phyloP scores from a whole-genome alignment of 1,139 yeast genomes.

The Zygotorulaspora mrakii region DNA sequence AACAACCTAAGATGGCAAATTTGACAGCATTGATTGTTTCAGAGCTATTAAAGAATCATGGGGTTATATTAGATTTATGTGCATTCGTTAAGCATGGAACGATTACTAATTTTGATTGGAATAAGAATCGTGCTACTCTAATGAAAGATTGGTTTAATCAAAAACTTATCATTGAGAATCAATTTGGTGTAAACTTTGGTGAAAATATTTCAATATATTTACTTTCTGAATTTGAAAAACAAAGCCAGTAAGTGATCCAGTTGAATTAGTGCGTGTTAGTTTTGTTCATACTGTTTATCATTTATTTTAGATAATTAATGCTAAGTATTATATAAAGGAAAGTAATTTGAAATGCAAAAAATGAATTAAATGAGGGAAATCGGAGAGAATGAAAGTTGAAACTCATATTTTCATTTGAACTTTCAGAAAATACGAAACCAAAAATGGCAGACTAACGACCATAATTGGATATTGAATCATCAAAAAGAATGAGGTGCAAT shows the following conservation, averaged over 20 bases:
- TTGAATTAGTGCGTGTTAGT: constrained; percentile 1
- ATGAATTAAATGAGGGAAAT: too few species aligned
- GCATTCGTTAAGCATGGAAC: constrained; percentile 66
- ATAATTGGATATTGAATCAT: constrained; percentile 59
- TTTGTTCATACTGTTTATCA: too few species aligned
- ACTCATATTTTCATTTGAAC: constrained; percentile 37
- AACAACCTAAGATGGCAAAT: constrained; percentile 49
- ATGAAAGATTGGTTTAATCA: constrained; percentile 52
- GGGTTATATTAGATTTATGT: constrained; percentile 78
- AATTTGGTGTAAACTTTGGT: constrained; percentile 58
- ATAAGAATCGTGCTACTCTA: constrained; percentile 67
- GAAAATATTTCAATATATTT: constrained; percentile 54
- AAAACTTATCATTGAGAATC: constrained; percentile 40
- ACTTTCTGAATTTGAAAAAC: constrained; percentile 33
- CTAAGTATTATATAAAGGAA: not conserved
- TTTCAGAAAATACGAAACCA: constrained; percentile 57
- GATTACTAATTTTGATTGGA: constrained; percentile 60
- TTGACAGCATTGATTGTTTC: constrained; percentile 81
- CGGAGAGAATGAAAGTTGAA: too few species aligned
- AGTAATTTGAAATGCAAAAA: not conserved
- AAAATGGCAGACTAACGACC: constrained; percentile 58
- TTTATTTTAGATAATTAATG: too few species aligned
- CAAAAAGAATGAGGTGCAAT: constrained; percentile 61
- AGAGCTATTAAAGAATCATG: constrained; percentile 75
- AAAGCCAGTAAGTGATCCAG: constrained; percentile 2